These are phyloP conservation scores for Polyporus arcularius DNA, from an alignment of 768 basidiomycete genomes.

Conservation along the genomic window DNA sequence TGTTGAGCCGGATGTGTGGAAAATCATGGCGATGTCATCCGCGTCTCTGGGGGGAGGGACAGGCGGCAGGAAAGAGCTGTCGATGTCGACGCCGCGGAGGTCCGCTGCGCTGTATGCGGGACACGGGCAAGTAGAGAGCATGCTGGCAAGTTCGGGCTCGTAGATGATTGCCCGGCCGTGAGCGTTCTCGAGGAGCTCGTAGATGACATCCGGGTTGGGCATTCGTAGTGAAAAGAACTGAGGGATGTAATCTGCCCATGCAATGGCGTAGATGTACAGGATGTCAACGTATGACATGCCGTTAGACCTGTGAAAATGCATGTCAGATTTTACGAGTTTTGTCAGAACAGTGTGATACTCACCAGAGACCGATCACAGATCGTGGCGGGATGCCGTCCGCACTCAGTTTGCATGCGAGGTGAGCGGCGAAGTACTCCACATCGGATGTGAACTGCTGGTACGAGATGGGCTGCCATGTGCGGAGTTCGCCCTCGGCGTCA, in stretches of 20 bases:
- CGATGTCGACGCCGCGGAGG: conserved; percentile 40
- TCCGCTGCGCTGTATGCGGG: conserved; percentile 46
- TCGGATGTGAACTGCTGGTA: conserved; percentile 61
- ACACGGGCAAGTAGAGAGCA: conserved; percentile 47
- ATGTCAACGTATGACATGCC: conserved; percentile 69
- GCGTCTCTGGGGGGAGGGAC: conserved; percentile 38
- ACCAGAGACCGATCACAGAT: conserved; percentile 73
- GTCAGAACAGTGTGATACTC: conserved; percentile 31
- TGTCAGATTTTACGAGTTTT: neutral
- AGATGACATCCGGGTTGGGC: conserved; percentile 65
- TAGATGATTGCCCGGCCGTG: conserved; percentile 62
- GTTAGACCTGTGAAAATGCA: conserved; percentile 48
- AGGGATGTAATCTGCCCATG: conserved; percentile 61
- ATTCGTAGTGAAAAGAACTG: conserved; percentile 73
- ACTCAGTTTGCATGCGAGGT: conserved; percentile 52
- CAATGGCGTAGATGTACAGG: conserved; percentile 68
- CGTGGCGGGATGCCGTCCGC: conserved; percentile 44
- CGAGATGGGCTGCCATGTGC: conserved; percentile 59
- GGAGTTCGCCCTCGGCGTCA: conserved; percentile 37
- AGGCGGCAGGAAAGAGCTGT: conserved; percentile 43
- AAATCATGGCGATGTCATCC: conserved; percentile 55
- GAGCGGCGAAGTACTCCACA: conserved; percentile 59
- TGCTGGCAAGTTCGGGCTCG: conserved; percentile 55
- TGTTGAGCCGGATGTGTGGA: conserved; percentile 77
- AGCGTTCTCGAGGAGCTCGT: conserved; percentile 61